Evolutionary conservation across 2,329 filamentous ascomycete genomes (phyloP), one percentile per base, ranked within the genome.

Genomic region (Fusarium pseudograminearum): DNA sequence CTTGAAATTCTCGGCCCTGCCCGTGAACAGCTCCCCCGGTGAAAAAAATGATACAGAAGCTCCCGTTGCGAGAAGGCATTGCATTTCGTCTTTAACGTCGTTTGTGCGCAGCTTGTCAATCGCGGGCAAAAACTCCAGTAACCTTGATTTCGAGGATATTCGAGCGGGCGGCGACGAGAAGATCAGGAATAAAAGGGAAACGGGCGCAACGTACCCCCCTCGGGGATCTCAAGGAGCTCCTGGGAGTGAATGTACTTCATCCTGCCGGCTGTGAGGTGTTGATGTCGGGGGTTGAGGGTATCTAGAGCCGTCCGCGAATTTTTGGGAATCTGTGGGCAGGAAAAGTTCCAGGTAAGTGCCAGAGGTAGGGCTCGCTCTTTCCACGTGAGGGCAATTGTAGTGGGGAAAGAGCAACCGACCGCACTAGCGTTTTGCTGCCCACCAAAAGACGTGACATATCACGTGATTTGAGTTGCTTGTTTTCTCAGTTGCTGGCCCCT

Each of bases 171-270:
- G 28, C 54, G 54, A 22, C 36, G 38, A 48, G 20, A 26, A 42
- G 31, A 54, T 66, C 26, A 48, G 16, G 24, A 46, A 24, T 33
- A 58, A 62, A 71, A 69, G 46, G 58, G 47, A 63, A 67, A 28
- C 41, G 59, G 71, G 74, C 69, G 75, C 73, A 78, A 92, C 93
- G 86, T 91, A 97, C 94, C 94, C 88, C 94, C 93, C 85, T 98
- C 93, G 81, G 97, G 96, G 86, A 99, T 93, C 81, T 91, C 89
- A 87, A 99, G 89, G 86, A 89, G 88, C 91, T 99, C 95, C 87
- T 95, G 89, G 82, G 93, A 97, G 90, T 98, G 94, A 88, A 99
- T 97, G 93, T 98, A 98, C 89, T 93, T 97, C 96, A 98, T 98
- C 87, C 93, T 98, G 92, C 86, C 85, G 84, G 83, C 83, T 79